These are phyloP conservation scores for Coniochaeta hoffmannii DNA, from an alignment of 2,329 filamentous ascomycete species.

Conservation along the genomic window DNA sequence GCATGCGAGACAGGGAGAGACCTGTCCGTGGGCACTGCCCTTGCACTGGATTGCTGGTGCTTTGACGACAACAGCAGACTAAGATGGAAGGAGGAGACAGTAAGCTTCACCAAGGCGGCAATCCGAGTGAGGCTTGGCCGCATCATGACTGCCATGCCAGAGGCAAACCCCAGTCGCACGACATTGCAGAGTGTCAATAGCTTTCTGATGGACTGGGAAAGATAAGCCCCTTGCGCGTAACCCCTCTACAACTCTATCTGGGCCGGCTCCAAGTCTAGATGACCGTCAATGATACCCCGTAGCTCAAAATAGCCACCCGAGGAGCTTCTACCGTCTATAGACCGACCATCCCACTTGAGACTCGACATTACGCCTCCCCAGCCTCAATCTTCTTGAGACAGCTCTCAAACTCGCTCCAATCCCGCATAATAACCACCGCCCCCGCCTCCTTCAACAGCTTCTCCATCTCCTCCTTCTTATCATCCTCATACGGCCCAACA, in stretches of 20 bases:
- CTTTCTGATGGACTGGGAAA: constrained; percentile 63
- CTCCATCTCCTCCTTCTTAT: constrained; percentile 58
- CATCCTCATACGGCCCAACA: constrained; percentile 65
- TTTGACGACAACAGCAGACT: constrained; percentile 55
- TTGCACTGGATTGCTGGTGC: constrained; percentile 69
- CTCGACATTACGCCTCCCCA: constrained; percentile 20
- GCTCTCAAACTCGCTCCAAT: constrained; percentile 50
- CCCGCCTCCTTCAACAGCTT: constrained; percentile 53
- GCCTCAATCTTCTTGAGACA: constrained; percentile 38
- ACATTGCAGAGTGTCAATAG: constrained; percentile 90
- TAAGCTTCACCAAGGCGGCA: constrained; percentile 59
- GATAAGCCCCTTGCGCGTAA: constrained; percentile 8
- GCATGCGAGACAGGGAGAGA: constrained; percentile 75
- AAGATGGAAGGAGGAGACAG: constrained; percentile 14
- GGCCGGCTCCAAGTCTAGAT: background rate
- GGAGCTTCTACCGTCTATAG: background rate
- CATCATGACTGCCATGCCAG: constrained; percentile 71
- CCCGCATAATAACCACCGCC: constrained; percentile 52
- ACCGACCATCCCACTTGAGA: background rate
- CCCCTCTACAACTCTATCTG: background rate
- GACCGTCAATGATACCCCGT: constrained; percentile 3
- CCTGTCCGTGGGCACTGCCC: constrained; percentile 67
- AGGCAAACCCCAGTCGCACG: constrained; percentile 74
- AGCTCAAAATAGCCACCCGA: background rate
- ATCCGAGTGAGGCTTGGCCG: constrained; percentile 74